Base-by-base conservation (phyloP, 176 grass and related monocot genomes). In the Saccharum officinarum region DNA sequence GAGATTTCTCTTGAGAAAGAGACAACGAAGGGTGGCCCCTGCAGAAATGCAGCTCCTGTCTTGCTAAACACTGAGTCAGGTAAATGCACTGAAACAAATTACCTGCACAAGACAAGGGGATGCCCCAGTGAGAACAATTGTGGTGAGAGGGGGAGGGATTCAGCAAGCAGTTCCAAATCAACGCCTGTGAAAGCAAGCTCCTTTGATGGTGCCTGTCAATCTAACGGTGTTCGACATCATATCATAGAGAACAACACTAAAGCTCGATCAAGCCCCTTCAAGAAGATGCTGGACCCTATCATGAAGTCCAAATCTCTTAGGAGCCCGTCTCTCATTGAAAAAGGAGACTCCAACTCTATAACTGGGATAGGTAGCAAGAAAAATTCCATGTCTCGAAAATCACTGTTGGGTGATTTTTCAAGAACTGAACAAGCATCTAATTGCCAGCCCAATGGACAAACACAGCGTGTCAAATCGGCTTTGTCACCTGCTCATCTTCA, bases 241-340 rank as follows among this genome's bases (percentile, higher is more conserved):
- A 22, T 12, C 64, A 57, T 70, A 17, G 77, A 39, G 25, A 84
- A 55, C 13, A 80, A 4, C 65, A 22, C 37, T 31, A 92, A 90
- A 81, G 70, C 88, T 78, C 85, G 92, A 73, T 87, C 90, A 69
- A 99, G 92, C 64, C 83, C 92, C n/a, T 92, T 99, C 54, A 94
- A 92, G 83, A 89, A 83, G 82, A 96, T 99, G 77, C 76, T 99
- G 82, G 88, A 94, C 82, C 97, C 97, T 4, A 95, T 99, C 60
- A 99, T 92, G 78, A 99, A 94, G 87, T 94, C 94, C 37, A 99
- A 92, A 82, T 92, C 97, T 81, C 45, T 88, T 62, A 91, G 87
- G 73, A 88, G 81, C 40, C 71, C 80, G 39, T 46, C 90, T 25
- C 41, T 80, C 47, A n/a, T 34, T 0, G 78, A 86, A 52, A 89